Percentiles rank a stretch among this genome's conserved stretches.
Conservation (phyloP, 345 rosid species). For the Geranium brycei region DNA sequence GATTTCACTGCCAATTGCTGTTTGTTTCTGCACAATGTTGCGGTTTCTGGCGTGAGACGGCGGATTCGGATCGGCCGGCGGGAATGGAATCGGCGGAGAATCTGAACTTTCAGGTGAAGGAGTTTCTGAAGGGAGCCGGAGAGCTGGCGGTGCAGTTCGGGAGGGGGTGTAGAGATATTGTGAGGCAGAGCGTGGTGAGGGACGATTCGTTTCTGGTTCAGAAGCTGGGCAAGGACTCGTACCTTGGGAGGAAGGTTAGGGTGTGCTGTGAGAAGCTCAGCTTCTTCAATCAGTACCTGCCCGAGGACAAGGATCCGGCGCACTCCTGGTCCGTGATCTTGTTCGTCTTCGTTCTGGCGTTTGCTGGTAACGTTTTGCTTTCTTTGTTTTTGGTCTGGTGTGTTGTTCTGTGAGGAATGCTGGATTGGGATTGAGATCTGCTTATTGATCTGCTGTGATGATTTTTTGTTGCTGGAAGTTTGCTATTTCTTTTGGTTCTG, state of each 20-base stretch:
- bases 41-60: neutral
- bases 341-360: slow-evolving; percentile 35
- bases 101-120: slow-evolving; percentile 29
- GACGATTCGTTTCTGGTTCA: slow-evolving; percentile 39
- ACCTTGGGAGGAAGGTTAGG: slow-evolving; percentile 20
- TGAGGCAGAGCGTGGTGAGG: slow-evolving; percentile 38
- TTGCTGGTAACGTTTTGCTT: slow-evolving; percentile 28
- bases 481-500: neutral
- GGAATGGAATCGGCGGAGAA: slow-evolving; percentile 13
- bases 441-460: neutral
- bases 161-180: slow-evolving; percentile 51
- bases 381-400: neutral
- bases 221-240: slow-evolving; percentile 31
- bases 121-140: slow-evolving; percentile 36
- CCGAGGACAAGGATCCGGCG: slow-evolving; percentile 56
- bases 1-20: neutral
- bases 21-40: neutral
- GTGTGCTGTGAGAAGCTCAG: slow-evolving; percentile 23
- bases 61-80: neutral
- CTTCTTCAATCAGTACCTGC: slow-evolving; percentile 34
- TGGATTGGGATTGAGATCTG: neutral
- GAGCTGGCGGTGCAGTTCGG: slow-evolving; percentile 51
- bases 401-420: neutral
- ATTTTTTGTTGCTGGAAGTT: neutral
- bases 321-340: slow-evolving; percentile 46